Percentiles rank a stretch among this genome's conserved stretches.
phyloP scores from a whole-genome alignment of 768 basidiomycete species.

The Lepiota brunneoincarnata region DNA sequence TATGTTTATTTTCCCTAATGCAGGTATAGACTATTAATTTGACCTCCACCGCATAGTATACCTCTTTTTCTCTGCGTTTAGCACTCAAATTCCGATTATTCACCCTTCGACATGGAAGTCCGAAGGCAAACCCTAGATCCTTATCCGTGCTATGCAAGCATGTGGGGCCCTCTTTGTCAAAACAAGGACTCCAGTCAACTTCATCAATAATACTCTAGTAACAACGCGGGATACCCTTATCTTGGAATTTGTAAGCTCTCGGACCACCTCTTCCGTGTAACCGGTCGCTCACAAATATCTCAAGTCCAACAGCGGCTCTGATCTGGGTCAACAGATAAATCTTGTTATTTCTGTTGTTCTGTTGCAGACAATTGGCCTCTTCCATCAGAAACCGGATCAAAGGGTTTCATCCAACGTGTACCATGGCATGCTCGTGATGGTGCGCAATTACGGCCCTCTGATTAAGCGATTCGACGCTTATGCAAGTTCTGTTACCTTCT shows the following conservation, averaged over 20 bases:
- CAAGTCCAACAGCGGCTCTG: slow-evolving; percentile 14
- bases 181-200: slow-evolving; percentile 43
- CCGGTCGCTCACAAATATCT: background rate
- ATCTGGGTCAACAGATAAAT: slow-evolving; percentile 9
- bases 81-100: slow-evolving; percentile 52
- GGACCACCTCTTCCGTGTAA: background rate
- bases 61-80: slow-evolving; percentile 54
- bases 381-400: slow-evolving; percentile 48
- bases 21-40: slow-evolving; percentile 4
- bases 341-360: slow-evolving; percentile 49
- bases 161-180: slow-evolving; percentile 60
- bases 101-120: slow-evolving; percentile 52
- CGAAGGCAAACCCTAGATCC: slow-evolving; percentile 46
- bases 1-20: slow-evolving; percentile 30
- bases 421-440: slow-evolving; percentile 61
- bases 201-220: slow-evolving; percentile 43
- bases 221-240: slow-evolving; percentile 46
- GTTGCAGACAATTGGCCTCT: slow-evolving; percentile 55
- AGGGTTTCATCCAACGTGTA: slow-evolving; percentile 49
- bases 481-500: background rate
- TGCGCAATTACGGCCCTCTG: slow-evolving; percentile 24
- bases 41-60: slow-evolving; percentile 32
- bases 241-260: slow-evolving; percentile 51
- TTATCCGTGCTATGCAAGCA: slow-evolving; percentile 55
- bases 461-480: background rate